Evolutionary conservation across 2,329 filamentous ascomycete genomes (phyloP), one percentile per base, ranked within the genome.

Genomic region (Sporothrix protearum): DNA sequence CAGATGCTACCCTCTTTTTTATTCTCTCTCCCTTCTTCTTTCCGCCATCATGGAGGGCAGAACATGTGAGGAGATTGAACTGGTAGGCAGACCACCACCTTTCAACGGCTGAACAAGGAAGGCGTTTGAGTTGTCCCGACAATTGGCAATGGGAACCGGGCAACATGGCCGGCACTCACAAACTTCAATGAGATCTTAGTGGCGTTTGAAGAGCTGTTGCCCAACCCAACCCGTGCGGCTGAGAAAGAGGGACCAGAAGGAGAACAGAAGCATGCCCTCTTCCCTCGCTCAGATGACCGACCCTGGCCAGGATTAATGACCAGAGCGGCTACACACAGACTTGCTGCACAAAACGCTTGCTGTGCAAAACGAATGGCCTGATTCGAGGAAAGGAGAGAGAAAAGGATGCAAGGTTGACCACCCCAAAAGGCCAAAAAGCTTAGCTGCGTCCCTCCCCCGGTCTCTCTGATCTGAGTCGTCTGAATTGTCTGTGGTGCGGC

Each of bases 1-100:
- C 59, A 42, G 59, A 64, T 64, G 39, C 39, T 45, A 64, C 59
- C 59, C 59, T 64, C 22, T 25, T 28, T 45, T 42, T n/a, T n/a
- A n/a, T n/a, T n/a, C n/a, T n/a, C n/a, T n/a, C 22, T 45, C 19
- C 59, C 28, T 30, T 16, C 22, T 36, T 14, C 25, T 16, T 6
- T 14, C n/a, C 33, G 1, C 25, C 25, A 12, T 14, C 53, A 55
- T 55, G 53, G 53, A 16, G 53, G 10, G n/a, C 8, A 22, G 49
- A 22, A 51, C 9, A 55, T 6, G 53, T 6, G 53, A 55, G 53
- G 51, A 55, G 53, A 55, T 16, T 12, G 30, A 51, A 3, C 3
- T 22, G 47, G 19, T 19, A n/a, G 47, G 47, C 47, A 51, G n/a
- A 22, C 19, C 19, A 22, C 47, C 16, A 19, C 45, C n/a, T n/a